These are phyloP conservation scores for Saccharomyces uvarum DNA, from an alignment of 1,139 yeast species.

Conservation along the genomic window DNA sequence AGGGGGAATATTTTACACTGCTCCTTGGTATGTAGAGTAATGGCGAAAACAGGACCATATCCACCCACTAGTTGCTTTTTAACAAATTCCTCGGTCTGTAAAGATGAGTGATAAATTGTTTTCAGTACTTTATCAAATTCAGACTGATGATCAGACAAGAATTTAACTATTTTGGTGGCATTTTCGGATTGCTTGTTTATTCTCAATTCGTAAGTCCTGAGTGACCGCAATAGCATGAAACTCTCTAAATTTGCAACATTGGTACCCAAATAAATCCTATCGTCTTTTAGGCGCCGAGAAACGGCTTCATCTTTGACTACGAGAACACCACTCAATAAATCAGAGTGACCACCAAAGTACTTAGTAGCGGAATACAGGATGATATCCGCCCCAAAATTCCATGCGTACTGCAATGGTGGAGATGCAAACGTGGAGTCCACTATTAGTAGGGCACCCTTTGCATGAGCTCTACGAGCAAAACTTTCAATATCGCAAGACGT, in stretches of 20 bases:
- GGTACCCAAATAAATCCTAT: slow-evolving; percentile 67
- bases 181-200: slow-evolving; percentile 56
- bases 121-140: slow-evolving; percentile 41
- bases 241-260: slow-evolving; percentile 73
- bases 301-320: slow-evolving; percentile 49
- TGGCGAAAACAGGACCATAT: slow-evolving; percentile 66
- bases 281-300: slow-evolving; percentile 43
- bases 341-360: slow-evolving; percentile 93
- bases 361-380: slow-evolving; percentile 88
- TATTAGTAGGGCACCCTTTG: slow-evolving; percentile 55
- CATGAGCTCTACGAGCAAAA: slow-evolving; percentile 62
- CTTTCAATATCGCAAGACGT: slow-evolving; percentile 52
- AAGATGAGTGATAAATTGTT: slow-evolving; percentile 59
- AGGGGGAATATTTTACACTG: slow-evolving; percentile 61
- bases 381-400: slow-evolving; percentile 71
- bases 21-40: slow-evolving; percentile 45
- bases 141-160: slow-evolving; percentile 42
- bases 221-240: slow-evolving; percentile 63
- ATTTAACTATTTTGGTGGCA: slow-evolving; percentile 57
- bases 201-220: slow-evolving; percentile 71
- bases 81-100: slow-evolving; percentile 62
- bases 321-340: slow-evolving; percentile 72
- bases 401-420: slow-evolving; percentile 79
- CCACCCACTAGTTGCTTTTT: slow-evolving; percentile 58
- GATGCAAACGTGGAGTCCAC: slow-evolving; percentile 93